Evolutionary conservation across 805 yeast species (phyloP), one percentile per base, ranked within the genome.

Genomic region (Schwanniomyces pseudopolymorphus): DNA sequence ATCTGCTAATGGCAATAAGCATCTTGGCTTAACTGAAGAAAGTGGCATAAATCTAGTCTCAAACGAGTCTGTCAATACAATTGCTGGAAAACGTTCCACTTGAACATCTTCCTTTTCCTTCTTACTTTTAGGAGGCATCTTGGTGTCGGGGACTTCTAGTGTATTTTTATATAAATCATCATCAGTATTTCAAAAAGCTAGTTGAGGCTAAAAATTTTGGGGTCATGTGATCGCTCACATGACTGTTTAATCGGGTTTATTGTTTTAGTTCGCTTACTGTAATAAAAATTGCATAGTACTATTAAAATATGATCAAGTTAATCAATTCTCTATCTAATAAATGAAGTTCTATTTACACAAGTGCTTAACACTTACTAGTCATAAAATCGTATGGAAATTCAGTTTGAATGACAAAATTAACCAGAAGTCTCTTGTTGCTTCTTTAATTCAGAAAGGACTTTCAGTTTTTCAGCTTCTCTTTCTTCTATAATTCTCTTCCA

Each of bases 11-110:
- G 97, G 97, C 51, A 94, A 73, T 36, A 94, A 74, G 69, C 99
- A 94, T 63, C 99, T 78, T 33, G 99, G 99, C 52, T 75, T 81
- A 16, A 81, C 83, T 2, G 89, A 77, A 0, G 97, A 88, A 53
- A 94, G 73, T 7, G 99, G 99, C 87, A 87, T 84, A 67, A 94
- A 94, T 56, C 96, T 76, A 1, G 94, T 85, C 65, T 91, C 88
- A 58, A 88, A 94, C 17, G 97, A 88, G 67, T 94, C 99, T 13
- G 96, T 89, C 56, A 94, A 79, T 19, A 94, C 96, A 49, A 94
- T 84, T 4, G 99, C 99, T 70, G 92, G 98, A 46, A 94, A 76
- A 57, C 91, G 77, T 52, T 85, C 86, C 60, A 83, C 88, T 57
- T 79, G 80, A 26, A 78, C 83, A 25, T 77, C 71, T 46, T 83